Percentiles rank a stretch among this genome's conserved stretches.
These are phyloP conservation scores for Xylariaceae sp. DNA, from an alignment of 2,329 filamentous ascomycete species.

Conservation along the genomic window DNA sequence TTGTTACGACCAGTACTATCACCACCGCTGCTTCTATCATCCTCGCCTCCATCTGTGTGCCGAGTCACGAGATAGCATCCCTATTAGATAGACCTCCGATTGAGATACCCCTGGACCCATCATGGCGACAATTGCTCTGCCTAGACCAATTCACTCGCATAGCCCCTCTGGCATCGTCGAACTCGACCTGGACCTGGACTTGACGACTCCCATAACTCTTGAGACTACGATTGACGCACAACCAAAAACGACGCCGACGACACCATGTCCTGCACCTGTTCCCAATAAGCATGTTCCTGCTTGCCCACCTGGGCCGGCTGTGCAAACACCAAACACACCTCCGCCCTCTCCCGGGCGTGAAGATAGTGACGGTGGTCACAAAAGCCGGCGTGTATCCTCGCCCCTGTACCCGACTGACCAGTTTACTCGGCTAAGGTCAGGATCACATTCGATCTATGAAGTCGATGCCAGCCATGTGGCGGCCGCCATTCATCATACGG, in stretches of 20 bases:
- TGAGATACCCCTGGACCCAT: slow-evolving; percentile 20
- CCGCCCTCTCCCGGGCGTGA: slow-evolving; percentile 60
- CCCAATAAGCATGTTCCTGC: slow-evolving; percentile 89
- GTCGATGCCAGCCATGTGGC: slow-evolving; percentile 65
- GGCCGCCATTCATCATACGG: slow-evolving; percentile 67
- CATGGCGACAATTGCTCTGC: slow-evolving; percentile 54
- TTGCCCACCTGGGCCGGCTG: slow-evolving; percentile 73
- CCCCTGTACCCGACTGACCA: slow-evolving; percentile 68
- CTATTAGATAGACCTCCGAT: slow-evolving; percentile 1
- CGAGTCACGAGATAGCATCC: slow-evolving; percentile 1
- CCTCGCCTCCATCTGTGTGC: background rate
- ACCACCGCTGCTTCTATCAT: background rate
- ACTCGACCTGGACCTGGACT: slow-evolving; percentile 10
- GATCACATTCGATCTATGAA: slow-evolving; percentile 61
- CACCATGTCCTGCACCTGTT: slow-evolving; percentile 43
- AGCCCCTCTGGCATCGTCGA: slow-evolving; percentile 38
- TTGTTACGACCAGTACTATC: slow-evolving; percentile 1
- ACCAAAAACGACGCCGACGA: slow-evolving; percentile 27
- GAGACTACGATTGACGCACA: slow-evolving; percentile 35
- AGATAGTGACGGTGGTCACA: slow-evolving; percentile 44
- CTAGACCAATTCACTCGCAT: slow-evolving; percentile 44
- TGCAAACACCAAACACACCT: slow-evolving; percentile 54
- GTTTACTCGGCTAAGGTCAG: slow-evolving; percentile 49
- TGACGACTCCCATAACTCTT: slow-evolving; percentile 40
- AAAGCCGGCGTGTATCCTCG: slow-evolving; percentile 43